Conservation (phyloP, 2,329 filamentous ascomycete genomes). For the Diplodia intermedia region DNA sequence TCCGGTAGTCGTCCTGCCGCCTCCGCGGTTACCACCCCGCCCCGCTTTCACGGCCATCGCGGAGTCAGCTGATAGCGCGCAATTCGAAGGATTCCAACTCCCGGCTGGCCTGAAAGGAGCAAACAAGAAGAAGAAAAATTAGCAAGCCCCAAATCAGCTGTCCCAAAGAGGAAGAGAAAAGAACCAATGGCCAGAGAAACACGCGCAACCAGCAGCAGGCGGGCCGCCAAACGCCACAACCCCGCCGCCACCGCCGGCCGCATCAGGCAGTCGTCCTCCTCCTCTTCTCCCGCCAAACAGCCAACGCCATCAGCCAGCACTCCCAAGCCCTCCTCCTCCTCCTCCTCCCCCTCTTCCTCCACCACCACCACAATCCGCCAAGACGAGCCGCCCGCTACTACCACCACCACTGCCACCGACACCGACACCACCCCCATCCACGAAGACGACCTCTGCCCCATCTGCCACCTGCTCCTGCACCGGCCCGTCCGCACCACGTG, state of each 20-base stretch:
- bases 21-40: neutral
- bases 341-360: neutral
- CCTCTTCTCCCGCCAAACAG: neutral
- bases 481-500: conserved; percentile 53
- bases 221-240: neutral
- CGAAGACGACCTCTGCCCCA: conserved; percentile 55
- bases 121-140: neutral
- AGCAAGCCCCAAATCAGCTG: neutral
- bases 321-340: neutral
- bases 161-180: neutral
- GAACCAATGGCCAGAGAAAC: neutral
- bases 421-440: conserved; percentile 35
- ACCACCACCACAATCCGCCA: neutral
- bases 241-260: too few relatives aligned
- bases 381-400: too few relatives aligned
- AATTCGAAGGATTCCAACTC: neutral
- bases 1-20: neutral
- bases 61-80: conserved; percentile 1
- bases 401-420: neutral
- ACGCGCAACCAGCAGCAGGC: neutral
- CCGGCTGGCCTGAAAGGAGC: neutral
- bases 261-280: neutral
- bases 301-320: neutral
- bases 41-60: neutral
- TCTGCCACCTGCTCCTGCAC: conserved; percentile 54